Evolutionary conservation across 106 monocot genomes (phyloP), one percentile per base, ranked within the genome.

Genomic region (Phalaenopsis aphrodite): DNA sequence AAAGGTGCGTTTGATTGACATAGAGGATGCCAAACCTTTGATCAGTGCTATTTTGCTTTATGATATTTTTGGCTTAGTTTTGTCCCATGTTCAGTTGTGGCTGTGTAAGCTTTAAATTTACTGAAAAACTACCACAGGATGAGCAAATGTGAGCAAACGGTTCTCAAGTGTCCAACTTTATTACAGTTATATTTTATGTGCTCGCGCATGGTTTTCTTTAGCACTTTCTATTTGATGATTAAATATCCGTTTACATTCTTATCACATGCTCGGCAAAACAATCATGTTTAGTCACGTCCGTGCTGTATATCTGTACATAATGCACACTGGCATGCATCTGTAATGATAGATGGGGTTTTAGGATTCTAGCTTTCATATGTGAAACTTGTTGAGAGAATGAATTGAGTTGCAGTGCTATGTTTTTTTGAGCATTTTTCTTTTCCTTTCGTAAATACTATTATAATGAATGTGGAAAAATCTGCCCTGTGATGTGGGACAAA

Each of bases 1-100:
- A 16, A 96, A 96, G 93, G 96, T 96, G 81, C 8, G 93, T 90
- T 78, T 21, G 55, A 77, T 24, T 66, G 65, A 2, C 72, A 41
- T 41, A 24, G 41, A 72, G 41, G 41, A 14, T 9, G 14, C 6
- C 14, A 14, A 10, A 38, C 14, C 39, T 74, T 74, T 45, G 74
- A 45, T 74, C 16, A 42, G 74, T 74, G 38, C 38, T 69, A 12
- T 39, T 37, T 14, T 69, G 38, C 38, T 39, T 69, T 8, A 41
- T 39, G 24, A 64, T 64, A 23, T 64, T 52, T 30, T 52, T 64
- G 24, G 21, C 1, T 64, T 64, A 21, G 24, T 64, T n/a, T 64
- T 64, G 64, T 64, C 52, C 11, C 10, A 52, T 52, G 2, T 52
- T 52, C 52, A 12, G 1, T 10, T 52, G 52, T 52, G 52, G 15